phyloP scores from a whole-genome alignment of 2,329 filamentous ascomycete genomes.

The Trichoderma simmonsii region DNA sequence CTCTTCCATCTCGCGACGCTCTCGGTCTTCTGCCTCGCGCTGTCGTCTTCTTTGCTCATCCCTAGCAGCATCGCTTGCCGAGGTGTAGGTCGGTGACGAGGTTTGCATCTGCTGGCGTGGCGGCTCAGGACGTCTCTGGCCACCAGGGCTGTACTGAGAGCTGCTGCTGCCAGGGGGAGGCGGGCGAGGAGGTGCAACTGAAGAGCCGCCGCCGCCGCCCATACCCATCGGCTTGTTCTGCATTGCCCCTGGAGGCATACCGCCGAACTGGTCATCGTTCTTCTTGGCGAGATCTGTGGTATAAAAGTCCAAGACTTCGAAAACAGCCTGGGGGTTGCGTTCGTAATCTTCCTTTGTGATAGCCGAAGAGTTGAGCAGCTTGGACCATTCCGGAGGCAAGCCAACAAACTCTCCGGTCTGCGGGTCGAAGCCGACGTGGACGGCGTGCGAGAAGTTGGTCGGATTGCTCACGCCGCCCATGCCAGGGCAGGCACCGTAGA shows the following conservation, averaged over 20 bases:
- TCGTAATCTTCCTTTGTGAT: conserved; percentile 99
- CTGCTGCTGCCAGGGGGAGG: conserved; percentile 41
- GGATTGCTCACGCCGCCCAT: conserved; percentile 99
- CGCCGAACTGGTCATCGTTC: conserved; percentile 67
- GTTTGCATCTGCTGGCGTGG: conserved; percentile 58
- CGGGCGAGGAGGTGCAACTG: conserved; percentile 67
- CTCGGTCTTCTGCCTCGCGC: conserved; percentile 61
- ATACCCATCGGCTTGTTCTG: conserved; percentile 59
- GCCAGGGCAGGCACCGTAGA: conserved; percentile 92
- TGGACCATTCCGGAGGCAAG: conserved; percentile 93
- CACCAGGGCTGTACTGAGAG: conserved; percentile 41
- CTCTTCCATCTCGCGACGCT: conserved; percentile 73
- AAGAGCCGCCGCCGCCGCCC: conserved; percentile 54
- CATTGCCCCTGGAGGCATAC: conserved; percentile 54
- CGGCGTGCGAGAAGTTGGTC: conserved; percentile 94
- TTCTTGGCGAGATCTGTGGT: conserved; percentile 78
- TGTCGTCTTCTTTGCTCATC: conserved; percentile 60
- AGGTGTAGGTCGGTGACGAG: conserved; percentile 53
- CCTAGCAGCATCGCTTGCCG: conserved; percentile 44
- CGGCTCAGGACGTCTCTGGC: conserved; percentile 47
- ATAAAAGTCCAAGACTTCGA: conserved; percentile 82
- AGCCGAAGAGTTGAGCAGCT: conserved; percentile 89
- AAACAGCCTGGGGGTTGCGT: conserved; percentile 84
- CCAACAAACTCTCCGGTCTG: conserved; percentile 94
- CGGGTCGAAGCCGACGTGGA: conserved; percentile 96